Base-by-base conservation (phyloP, 495 filamentous ascomycete genomes). In the Daldinia vernicosa region DNA sequence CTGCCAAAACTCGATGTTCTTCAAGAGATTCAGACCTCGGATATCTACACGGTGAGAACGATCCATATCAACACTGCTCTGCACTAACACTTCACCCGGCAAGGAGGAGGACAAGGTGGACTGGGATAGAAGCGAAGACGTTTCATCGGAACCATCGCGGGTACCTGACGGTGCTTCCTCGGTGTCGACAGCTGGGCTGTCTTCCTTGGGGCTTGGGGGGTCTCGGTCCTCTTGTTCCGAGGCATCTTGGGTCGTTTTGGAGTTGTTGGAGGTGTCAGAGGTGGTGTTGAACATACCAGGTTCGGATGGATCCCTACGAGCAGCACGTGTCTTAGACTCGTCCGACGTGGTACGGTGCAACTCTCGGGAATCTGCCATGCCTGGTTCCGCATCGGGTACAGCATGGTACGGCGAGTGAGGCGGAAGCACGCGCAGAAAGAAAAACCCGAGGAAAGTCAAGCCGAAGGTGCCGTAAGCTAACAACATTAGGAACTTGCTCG, bases 1-100 rank as follows among this genome's bases (percentile, higher is more conserved):
- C 71, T 95, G 89, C 93, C 94, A 98, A 79, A 98, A 99, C 56
- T 97, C 92, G 58, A 89, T 68, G 52, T 84, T 86, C 35, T 81
- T 82, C n/a, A 97, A 83, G 80, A 99, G 85, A 39, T 87, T 87
- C 78, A 92, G 79, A 60, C 95, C 95, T 76, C 94, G 91, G 76
- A 99, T 91, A 90, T 98, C 95, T 91, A 89, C 78, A 82, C 90
- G 89, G 80, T 90, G 84, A 74, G 84, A 84, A 76, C 81, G 84
- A 80, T 83, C 82, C 75, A 83, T 80, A 84, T 85, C 81, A 82
- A 85, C 80, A 84, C 84, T 82, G 79, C 78, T 82, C 80, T 84
- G 78, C 67, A 84, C 79, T 66, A 81, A 76, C 22, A 82, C 81
- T 72, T 84, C 82, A 65, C 78, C 82, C 8, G 81, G 83, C 67